phyloP scores from a whole-genome alignment of 208 protist genomes.

The Naegleria gruberi region DNA sequence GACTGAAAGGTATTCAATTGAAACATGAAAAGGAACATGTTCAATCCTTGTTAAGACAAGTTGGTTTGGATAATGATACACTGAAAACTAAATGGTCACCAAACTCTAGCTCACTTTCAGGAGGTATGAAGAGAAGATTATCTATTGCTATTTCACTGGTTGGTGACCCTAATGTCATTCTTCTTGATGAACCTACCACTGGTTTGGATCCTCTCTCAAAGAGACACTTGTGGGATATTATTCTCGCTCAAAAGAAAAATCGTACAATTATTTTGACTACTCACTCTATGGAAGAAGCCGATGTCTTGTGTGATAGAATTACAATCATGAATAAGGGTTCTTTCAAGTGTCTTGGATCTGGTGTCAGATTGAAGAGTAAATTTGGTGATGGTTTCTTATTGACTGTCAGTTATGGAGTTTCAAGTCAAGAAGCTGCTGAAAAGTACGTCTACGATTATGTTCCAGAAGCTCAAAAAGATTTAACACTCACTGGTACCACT shows the following conservation, averaged over 20 bases:
- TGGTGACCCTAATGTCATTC: neutral
- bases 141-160: conserved; percentile 3
- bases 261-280: conserved; percentile 35
- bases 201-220: conserved; percentile 45
- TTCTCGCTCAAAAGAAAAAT: conserved; percentile 14
- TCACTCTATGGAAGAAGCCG: conserved; percentile 45
- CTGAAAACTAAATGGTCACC: neutral
- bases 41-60: neutral
- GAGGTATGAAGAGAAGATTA: conserved; percentile 16
- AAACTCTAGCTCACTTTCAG: neutral
- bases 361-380: neutral
- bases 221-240: conserved; percentile 48
- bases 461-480: neutral
- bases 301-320: conserved; percentile 51
- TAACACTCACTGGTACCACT: neutral
- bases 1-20: neutral
- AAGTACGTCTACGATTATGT: neutral
- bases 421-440: neutral
- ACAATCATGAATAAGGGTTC: conserved; percentile 44
- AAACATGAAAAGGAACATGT: neutral
- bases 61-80: neutral
- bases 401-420: neutral
- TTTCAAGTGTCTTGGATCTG: conserved; percentile 42
- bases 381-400: conserved; percentile 7
- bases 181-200: conserved; percentile 49